Base-by-base conservation (phyloP, 352 stramenopile species). In the Pythium pyrilobum region DNA sequence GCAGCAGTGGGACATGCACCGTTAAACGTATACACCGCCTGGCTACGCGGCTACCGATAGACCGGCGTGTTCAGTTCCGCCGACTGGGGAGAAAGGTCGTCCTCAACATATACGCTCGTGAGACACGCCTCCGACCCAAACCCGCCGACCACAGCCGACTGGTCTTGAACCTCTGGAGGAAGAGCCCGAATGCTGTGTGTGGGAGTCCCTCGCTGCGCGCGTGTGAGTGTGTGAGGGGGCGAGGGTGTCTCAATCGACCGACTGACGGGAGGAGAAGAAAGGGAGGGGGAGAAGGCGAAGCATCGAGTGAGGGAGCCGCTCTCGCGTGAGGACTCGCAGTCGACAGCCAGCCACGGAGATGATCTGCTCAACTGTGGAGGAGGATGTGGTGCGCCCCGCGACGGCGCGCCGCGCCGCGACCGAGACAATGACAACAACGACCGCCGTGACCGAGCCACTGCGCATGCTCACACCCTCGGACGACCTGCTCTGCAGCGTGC, bases 81-180 rank as follows among this genome's bases (percentile, higher is more conserved):
- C 20, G 24, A 18, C 29, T 28, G 33, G 45, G 46, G 33, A 29
- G 32, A 44, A 24, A 21, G 16, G 38, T 58, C 42, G 56, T 64
- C 56, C 49, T 64, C 56, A 64, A 64, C 56, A 32, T 63, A 63
- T 63, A 59, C 48, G 41, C 31, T 25, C 33, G 56, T 59, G 56
- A 64, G 56, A 64, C 56, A 64, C 56, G 56, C 56, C 48, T 28
- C n/a, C n/a, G n/a, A n/a, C n/a, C n/a, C n/a, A n/a, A n/a, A 45
- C 39, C 39, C 28, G 39, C 39, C 39, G 21, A 45, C 24, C 42
- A 49, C 31, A 15, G 31, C 36, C 34, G 41, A 16, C 33, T 51
- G 24, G 52, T 36, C 41, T 59, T 59, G 42, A 59, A 59, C 49
- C 38, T 55, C 33, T 53, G 32, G 51, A 44, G 36, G 32, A 47